Evolutionary conservation across 768 basidiomycete species (phyloP).

Genomic region (Serpula lacrymans): DNA sequence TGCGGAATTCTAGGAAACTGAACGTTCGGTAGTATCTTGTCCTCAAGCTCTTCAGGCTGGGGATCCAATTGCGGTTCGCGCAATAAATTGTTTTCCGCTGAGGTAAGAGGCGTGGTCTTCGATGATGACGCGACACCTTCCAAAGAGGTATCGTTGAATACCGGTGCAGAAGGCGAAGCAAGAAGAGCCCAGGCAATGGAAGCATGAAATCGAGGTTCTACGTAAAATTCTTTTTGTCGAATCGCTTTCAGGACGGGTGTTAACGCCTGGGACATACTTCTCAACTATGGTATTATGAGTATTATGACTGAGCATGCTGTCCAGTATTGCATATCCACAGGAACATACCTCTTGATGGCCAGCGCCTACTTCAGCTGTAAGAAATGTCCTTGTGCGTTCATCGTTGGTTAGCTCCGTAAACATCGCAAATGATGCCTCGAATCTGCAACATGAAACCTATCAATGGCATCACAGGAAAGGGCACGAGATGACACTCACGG

Average conservation of each 20-base stretch:
- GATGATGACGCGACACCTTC: not conserved
- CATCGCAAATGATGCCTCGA: conserved; percentile 65
- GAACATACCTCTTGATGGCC: conserved; percentile 72
- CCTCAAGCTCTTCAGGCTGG: not conserved
- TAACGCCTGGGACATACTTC: conserved; percentile 50
- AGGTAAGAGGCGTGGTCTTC: not conserved
- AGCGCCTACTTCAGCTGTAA: conserved; percentile 79
- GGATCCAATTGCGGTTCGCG: not conserved
- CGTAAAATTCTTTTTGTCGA: conserved; percentile 79
- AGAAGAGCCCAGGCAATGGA: conserved; percentile 88
- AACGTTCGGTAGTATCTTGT: not conserved
- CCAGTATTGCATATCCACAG: not conserved
- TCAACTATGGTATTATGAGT: conserved; percentile 46
- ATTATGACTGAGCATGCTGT: conserved; percentile 7
- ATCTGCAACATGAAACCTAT: conserved; percentile 44
- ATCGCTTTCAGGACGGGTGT: conserved; percentile 54
- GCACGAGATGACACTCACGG: conserved; percentile 37
- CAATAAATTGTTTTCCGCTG: not conserved
- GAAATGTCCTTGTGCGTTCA: conserved; percentile 75
- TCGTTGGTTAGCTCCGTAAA: conserved; percentile 76
- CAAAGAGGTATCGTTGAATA: no score
- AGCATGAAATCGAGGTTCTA: conserved; percentile 78
- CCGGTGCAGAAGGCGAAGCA: conserved; percentile 12
- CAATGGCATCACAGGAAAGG: conserved; percentile 3
- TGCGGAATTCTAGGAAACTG: conserved; percentile 46